A percentile compares a stretch with the other conserved stretches of the same genome.
Evolutionary conservation across 1,139 yeast genomes (phyloP).

Genomic region (Geotrichum restrictum): DNA sequence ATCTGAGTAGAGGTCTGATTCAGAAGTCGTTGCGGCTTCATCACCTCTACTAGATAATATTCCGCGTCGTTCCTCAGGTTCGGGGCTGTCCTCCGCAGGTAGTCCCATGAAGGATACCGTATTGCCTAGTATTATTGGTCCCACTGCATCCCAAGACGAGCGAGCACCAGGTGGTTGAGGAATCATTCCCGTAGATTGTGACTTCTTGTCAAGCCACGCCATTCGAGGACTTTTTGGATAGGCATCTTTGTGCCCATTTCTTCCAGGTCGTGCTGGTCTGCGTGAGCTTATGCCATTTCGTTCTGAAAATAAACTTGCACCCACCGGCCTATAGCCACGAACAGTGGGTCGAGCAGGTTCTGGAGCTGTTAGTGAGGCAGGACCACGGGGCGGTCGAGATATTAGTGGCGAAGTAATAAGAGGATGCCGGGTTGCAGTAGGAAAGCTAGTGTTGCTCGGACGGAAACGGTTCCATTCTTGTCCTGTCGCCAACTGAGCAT

Average conservation of each 20-base stretch:
- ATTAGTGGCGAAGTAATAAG: too few relatives aligned
- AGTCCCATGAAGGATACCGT: background rate
- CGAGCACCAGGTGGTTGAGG: background rate
- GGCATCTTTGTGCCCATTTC: background rate
- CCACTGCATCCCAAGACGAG: background rate
- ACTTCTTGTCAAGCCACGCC: conserved; percentile 3
- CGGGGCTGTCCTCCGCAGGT: background rate
- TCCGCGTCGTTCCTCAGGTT: background rate
- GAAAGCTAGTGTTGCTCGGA: too few relatives aligned
- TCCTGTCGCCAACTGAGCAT: too few relatives aligned
- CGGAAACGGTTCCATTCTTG: too few relatives aligned
- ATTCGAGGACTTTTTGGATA: conserved; percentile 11
- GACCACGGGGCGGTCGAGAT: too few relatives aligned
- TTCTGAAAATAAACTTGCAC: background rate
- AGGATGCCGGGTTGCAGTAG: too few relatives aligned
- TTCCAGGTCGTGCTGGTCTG: background rate
- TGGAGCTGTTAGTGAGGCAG: too few relatives aligned
- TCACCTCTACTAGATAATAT: background rate
- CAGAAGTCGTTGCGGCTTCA: background rate
- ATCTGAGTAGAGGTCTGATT: background rate
- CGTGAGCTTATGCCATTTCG: background rate
- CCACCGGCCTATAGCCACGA: too few relatives aligned
- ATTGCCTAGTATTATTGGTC: background rate
- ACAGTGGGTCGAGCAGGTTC: too few relatives aligned
- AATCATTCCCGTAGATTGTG: conserved; percentile 4